phyloP scores from a whole-genome alignment of 768 basidiomycete species.

The Sporobolomyces roseus region DNA sequence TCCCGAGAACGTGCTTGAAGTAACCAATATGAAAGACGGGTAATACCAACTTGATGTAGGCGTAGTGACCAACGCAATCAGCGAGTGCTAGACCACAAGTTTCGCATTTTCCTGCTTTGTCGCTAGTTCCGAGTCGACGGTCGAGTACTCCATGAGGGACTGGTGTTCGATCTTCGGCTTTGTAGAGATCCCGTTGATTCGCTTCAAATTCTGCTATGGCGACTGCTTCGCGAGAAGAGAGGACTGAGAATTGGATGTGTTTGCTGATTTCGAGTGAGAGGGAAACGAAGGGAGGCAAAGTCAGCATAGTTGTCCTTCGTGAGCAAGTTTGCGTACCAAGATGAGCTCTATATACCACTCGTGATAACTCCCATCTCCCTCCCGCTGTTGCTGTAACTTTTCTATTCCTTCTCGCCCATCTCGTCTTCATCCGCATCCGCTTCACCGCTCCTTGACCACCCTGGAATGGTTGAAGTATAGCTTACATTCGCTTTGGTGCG shows the following conservation, averaged over 20 bases:
- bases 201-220: conserved; percentile 94
- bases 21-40: conserved; percentile 99
- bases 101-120: conserved; percentile 86
- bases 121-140: conserved; percentile 84
- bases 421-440: not conserved
- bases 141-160: conserved; percentile 91
- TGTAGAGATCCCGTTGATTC: conserved; percentile 86
- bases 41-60: conserved; percentile 92
- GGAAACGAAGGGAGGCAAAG: not conserved
- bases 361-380: too few species aligned
- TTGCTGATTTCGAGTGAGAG: conserved; percentile 63
- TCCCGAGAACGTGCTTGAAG: conserved; percentile 89
- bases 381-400: not conserved
- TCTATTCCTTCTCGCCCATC: not conserved
- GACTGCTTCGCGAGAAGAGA: conserved; percentile 92
- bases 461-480: not conserved
- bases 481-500: conserved; percentile 39
- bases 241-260: conserved; percentile 88
- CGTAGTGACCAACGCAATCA: conserved; percentile 97
- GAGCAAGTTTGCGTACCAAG: too few species aligned
- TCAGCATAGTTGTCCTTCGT: too few species aligned
- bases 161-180: conserved; percentile 70
- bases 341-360: too few species aligned
- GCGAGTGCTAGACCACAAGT: conserved; percentile 88
- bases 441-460: not conserved